Evolutionary conservation across 176 grass and related monocot species (phyloP), one percentile per base, ranked within the genome.

Genomic region (Pharus latifolius): DNA sequence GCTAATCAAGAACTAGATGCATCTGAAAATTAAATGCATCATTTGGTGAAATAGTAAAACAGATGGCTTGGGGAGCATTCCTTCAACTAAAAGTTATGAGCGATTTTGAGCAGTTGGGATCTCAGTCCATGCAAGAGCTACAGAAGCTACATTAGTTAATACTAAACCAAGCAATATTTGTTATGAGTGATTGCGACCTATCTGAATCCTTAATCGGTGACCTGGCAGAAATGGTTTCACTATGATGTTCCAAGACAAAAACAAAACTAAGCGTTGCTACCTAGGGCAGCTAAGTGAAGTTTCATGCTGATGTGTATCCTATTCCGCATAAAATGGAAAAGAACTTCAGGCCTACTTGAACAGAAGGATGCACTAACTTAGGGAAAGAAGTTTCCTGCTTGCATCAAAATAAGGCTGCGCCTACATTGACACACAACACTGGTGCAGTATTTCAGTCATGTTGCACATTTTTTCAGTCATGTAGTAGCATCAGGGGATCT

Each of bases 41-140:
- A 20, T 41, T n/a, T 56, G 29, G 32, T 41, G 5, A 14, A 41
- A 49, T 20, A 15, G 38, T 42, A 50, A 69, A 50, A 62, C 7
- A 44, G 23, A 56, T 42, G 31, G 16, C 44, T 50, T 25, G 0
- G n/a, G 49, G 28, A 46, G 13, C 10, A 69, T 45, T 54, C 34
- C 49, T 51, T 75, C 47, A 69, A 74, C 3, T 75, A 73, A 3
- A 60, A 28, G 3, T 57, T 2, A 31, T 15, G 24, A 65, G 71
- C 34, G 17, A 16, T 10, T 7, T 40, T 64, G 10, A 71, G 2
- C 49, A 64, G 15, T 24, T 49, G 19, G 23, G 57, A 62, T 63
- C 9, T 43, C 33, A 78, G 59, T 56, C 27, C 14, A 82, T 60
- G 43, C 53, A 75, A 27, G 56, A 67, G 20, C 55, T 38, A 38